Percentiles rank a stretch among this genome's conserved stretches.
phyloP scores from a whole-genome alignment of 2,329 filamentous ascomycete genomes.

The Uncinocarpus reesii region DNA sequence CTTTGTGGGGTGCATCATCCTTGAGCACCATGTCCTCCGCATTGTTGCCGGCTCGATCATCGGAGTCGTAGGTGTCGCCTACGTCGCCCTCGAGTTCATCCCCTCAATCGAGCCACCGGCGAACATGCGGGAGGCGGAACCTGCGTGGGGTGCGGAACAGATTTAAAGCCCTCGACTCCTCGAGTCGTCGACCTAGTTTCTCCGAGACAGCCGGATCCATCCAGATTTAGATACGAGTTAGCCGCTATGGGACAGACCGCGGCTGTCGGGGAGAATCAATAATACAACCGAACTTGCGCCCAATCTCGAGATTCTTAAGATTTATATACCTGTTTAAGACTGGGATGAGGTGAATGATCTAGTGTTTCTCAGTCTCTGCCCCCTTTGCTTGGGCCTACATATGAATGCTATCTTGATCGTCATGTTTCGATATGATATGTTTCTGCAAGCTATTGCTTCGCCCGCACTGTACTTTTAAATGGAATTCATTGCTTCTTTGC shows the following conservation, averaged over 20 bases:
- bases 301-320: too few species aligned
- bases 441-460: background rate
- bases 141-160: conserved; percentile 67
- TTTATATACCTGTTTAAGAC: too few species aligned
- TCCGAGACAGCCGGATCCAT: background rate
- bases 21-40: conserved; percentile 56
- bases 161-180: conserved; percentile 43
- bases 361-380: too few species aligned
- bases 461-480: background rate
- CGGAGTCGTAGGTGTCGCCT: conserved; percentile 66
- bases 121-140: conserved; percentile 71
- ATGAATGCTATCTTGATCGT: background rate
- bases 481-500: background rate
- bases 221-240: too few species aligned
- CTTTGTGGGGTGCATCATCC: conserved; percentile 79
- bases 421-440: background rate
- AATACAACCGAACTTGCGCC: too few species aligned
- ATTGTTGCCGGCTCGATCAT: conserved; percentile 69
- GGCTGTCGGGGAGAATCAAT: too few species aligned
- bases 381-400: background rate
- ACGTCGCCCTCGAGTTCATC: conserved; percentile 64
- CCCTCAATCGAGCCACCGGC: conserved; percentile 68
- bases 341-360: too few species aligned
- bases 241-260: too few species aligned
- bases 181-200: conserved; percentile 12